Percentiles rank a stretch among this genome's conserved stretches.
Evolutionary conservation across 2,329 filamentous ascomycete genomes (phyloP).

Genomic region (Chaetomiaceae sp.): DNA sequence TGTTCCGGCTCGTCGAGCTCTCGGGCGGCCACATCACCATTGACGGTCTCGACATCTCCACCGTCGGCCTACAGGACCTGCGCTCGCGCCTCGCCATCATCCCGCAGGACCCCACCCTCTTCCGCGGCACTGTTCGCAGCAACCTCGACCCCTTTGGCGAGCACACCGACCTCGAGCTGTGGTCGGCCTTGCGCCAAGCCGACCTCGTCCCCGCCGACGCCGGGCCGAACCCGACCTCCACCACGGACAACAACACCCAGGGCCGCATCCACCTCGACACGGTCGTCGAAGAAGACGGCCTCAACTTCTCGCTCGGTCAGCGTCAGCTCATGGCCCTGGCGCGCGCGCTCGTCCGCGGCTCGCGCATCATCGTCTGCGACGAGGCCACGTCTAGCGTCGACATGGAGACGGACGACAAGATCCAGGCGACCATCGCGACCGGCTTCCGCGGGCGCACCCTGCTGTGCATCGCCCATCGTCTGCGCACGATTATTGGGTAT

Average conservation of each 20-base stretch:
- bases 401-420: constrained; percentile 95
- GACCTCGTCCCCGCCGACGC: constrained; percentile 54
- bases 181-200: constrained; percentile 70
- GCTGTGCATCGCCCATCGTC: constrained; percentile 84
- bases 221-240: constrained; percentile 27
- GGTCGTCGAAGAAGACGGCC: constrained; percentile 83
- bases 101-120: constrained; percentile 77
- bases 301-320: constrained; percentile 94
- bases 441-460: constrained; percentile 84
- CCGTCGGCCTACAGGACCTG: constrained; percentile 67
- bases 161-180: constrained; percentile 70
- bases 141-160: constrained; percentile 79
- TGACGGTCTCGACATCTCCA: constrained; percentile 64
- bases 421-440: constrained; percentile 78
- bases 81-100: constrained; percentile 75
- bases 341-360: constrained; percentile 78
- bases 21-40: constrained; percentile 57
- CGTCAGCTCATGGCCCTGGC: constrained; percentile 93
- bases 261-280: constrained; percentile 74
- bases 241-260: constrained; percentile 28
- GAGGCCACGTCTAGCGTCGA: constrained; percentile 91
- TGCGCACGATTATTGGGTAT: constrained; percentile 89
- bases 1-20: constrained; percentile 69
- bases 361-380: constrained; percentile 92
- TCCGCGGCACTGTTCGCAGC: constrained; percentile 70